Base-by-base conservation (phyloP, 1,284 basidiomycete species). In the Puccinia horiana region DNA sequence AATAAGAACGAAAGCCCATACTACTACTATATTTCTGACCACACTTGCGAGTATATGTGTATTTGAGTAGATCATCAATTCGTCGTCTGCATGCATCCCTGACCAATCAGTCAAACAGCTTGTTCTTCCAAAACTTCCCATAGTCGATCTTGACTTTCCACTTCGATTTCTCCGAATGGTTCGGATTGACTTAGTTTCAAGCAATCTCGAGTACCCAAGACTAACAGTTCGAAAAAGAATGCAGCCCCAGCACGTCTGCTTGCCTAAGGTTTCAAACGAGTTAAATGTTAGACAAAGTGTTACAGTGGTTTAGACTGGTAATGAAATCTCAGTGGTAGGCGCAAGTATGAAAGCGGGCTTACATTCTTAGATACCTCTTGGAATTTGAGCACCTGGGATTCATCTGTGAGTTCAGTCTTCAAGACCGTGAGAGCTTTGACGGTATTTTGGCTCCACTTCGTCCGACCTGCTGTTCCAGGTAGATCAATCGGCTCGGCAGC, bases 121-220 rank as follows among this genome's bases (percentile, higher is more conserved):
- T 77, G 56, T 35, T 77, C 54, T 23, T 77, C 75, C 75, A 77
- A 47, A 58, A 77, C 75, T 70, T 79, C 86, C 86, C 88, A 90
- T 20, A 99, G 89, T 86, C 91, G 93, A 83, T 92, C 90, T 88
- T 95, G 98, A 47, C 92, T 92, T 9, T 89, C 88, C 32, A 79
- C 76, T 65, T 67, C 65, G 58, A 79, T 79, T 32, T 61, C 56
- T 29, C 76, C 76, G 42, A 67, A 79, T 3, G 76, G 63, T 35
- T 42, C 26, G 35, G n/a, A 35, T 69, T 79, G 76, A 9, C 32
- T 49, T 1, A 79, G 63, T 70, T 67, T 69, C 16, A 79, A 52
- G 47, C 76, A 79, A 69, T 79, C 76, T 37, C 76, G 23, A 12
- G 76, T 79, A 20, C 56, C 40, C 23, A 79, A 42, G 32, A 79